phyloP scores from a whole-genome alignment of 495 filamentous ascomycete genomes.

The Neurospora sp. region DNA sequence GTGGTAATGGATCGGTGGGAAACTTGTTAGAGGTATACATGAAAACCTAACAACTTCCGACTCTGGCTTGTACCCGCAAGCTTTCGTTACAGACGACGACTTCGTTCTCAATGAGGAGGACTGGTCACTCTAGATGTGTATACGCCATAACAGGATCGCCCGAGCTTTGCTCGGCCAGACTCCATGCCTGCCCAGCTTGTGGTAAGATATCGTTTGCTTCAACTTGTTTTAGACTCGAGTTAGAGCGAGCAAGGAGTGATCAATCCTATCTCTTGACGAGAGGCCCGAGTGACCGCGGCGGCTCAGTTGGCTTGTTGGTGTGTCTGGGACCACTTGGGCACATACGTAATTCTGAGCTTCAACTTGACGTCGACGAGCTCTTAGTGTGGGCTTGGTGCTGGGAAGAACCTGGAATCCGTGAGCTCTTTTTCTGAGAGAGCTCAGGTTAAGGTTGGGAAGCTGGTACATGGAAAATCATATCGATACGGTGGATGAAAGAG shows the following conservation, averaged over 20 bases:
- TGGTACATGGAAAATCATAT: background rate
- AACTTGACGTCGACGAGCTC: background rate
- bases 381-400: background rate
- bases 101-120: too few species aligned
- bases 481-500: background rate
- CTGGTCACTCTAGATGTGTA: too few species aligned
- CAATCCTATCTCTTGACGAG: background rate
- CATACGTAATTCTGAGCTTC: background rate
- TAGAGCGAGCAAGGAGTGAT: background rate
- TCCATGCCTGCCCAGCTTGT: too few species aligned
- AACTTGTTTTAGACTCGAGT: too few species aligned
- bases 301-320: background rate
- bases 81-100: too few species aligned
- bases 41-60: too few species aligned
- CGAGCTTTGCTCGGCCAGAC: too few species aligned
- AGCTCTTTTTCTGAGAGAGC: background rate
- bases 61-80: too few species aligned
- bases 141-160: too few species aligned
- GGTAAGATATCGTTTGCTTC: too few species aligned
- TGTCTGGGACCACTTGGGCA: background rate
- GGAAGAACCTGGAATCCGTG: background rate
- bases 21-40: too few species aligned
- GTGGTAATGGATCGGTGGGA: too few species aligned
- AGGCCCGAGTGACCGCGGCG: background rate
- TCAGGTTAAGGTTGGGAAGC: background rate